phyloP scores from a whole-genome alignment of 306 rosid genomes.

The Vicia faba region DNA sequence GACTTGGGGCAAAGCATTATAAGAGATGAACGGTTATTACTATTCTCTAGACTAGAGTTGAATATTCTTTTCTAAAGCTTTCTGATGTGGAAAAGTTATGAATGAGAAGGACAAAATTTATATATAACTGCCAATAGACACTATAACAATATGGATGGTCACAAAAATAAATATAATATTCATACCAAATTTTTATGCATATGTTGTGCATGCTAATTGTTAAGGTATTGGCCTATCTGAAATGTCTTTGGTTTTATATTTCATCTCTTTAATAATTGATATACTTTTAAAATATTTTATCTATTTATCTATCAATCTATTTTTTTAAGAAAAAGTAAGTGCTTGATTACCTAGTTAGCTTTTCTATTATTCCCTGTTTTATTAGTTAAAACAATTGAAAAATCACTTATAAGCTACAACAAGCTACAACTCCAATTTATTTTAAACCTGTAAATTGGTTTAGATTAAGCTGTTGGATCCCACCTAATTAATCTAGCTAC shows the following conservation, averaged over 20 bases:
- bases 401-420: too few relatives aligned
- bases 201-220: slow-evolving; percentile 3
- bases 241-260: background rate
- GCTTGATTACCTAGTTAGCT: slow-evolving; percentile 13
- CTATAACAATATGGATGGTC: slow-evolving; percentile 30
- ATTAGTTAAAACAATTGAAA: background rate
- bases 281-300: background rate
- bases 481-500: slow-evolving; percentile 3
- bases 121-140: slow-evolving; percentile 26
- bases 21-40: slow-evolving; percentile 41
- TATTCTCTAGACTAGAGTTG: slow-evolving; percentile 27
- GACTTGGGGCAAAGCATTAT: slow-evolving; percentile 43
- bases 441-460: background rate
- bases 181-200: background rate
- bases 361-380: background rate
- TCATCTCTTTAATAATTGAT: background rate
- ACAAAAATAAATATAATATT: background rate
- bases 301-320: background rate
- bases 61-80: slow-evolving; percentile 39
- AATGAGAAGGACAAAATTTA: slow-evolving; percentile 34
- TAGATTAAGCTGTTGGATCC: background rate
- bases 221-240: background rate
- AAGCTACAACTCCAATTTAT: background rate
- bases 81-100: slow-evolving; percentile 42
- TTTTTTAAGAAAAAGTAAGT: background rate